A percentile compares a stretch with the other conserved stretches of the same genome.
These are phyloP conservation scores for Purpureocillium takamizusanense DNA, from an alignment of 2,329 filamentous ascomycete genomes.

Conservation along the genomic window DNA sequence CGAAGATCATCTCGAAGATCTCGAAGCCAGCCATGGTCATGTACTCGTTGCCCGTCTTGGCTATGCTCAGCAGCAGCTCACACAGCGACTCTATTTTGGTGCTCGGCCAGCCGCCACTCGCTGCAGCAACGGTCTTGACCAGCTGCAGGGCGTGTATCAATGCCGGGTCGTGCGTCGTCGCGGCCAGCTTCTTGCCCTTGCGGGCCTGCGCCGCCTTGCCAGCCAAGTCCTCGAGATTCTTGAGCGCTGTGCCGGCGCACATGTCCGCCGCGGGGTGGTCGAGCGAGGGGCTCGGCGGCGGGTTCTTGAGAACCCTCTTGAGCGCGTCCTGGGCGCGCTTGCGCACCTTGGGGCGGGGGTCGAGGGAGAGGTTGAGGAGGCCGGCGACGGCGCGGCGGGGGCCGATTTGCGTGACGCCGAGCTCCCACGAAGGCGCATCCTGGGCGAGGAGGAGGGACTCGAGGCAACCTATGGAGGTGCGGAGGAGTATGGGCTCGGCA, in stretches of 20 bases:
- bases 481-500: conserved; percentile 77
- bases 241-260: conserved; percentile 85
- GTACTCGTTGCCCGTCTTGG: conserved; percentile 84
- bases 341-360: conserved; percentile 84
- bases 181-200: conserved; percentile 54
- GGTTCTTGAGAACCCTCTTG: conserved; percentile 70
- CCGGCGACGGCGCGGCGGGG: conserved; percentile 82
- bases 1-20: conserved; percentile 95
- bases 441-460: conserved; percentile 88
- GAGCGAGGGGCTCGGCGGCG: conserved; percentile 82
- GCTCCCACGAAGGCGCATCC: conserved; percentile 79
- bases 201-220: conserved; percentile 50
- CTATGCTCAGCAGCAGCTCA: conserved; percentile 80
- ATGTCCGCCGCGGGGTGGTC: conserved; percentile 95
- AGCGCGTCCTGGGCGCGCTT: conserved; percentile 89
- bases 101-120: conserved; percentile 90
- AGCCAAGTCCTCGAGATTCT: conserved; percentile 68
- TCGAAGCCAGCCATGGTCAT: conserved; percentile 95
- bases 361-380: conserved; percentile 73
- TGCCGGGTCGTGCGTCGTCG: conserved; percentile 63
- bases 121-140: conserved; percentile 78
- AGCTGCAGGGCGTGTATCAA: conserved; percentile 89
- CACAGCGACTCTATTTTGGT: conserved; percentile 90
- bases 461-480: conserved; percentile 84
- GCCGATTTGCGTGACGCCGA: conserved; percentile 73